These are phyloP conservation scores for Stagonosporopsis tanaceti DNA, from an alignment of 2,329 filamentous ascomycete genomes.

Conservation along the genomic window DNA sequence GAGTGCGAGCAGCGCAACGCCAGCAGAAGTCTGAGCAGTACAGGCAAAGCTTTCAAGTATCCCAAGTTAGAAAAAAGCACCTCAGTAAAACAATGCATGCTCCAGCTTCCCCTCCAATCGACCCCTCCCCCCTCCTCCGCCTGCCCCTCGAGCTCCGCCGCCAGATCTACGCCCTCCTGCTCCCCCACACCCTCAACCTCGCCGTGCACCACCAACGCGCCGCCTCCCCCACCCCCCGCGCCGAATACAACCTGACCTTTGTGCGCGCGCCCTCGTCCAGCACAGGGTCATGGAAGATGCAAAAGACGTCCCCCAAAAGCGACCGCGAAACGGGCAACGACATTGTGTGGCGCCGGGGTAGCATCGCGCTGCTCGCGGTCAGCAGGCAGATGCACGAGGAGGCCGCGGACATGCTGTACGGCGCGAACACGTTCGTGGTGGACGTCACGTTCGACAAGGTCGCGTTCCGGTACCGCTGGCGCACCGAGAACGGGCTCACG, in stretches of 20 bases:
- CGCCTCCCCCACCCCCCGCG: slow-evolving; percentile 24
- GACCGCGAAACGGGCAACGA: slow-evolving; percentile 43
- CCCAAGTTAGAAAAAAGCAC: not conserved
- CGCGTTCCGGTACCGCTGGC: slow-evolving; percentile 55
- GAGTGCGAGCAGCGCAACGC: not conserved
- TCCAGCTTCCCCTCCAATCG: not conserved
- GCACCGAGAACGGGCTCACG: slow-evolving; percentile 52
- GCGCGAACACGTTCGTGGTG: slow-evolving; percentile 56
- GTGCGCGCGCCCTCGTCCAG: slow-evolving; percentile 33
- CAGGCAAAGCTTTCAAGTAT: not conserved
- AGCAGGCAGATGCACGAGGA: slow-evolving; percentile 56
- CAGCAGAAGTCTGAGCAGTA: not conserved
- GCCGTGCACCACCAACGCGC: slow-evolving; percentile 31
- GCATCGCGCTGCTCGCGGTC: slow-evolving; percentile 50
- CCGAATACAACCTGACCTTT: slow-evolving; percentile 44
- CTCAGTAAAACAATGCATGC: slow-evolving; percentile 24
- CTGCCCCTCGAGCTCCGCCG: slow-evolving; percentile 57
- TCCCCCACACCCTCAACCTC: slow-evolving; percentile 52
- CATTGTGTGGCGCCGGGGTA: slow-evolving; percentile 55
- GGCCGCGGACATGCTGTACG: slow-evolving; percentile 56
- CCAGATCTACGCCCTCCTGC: slow-evolving; percentile 52
- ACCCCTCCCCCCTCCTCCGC: slow-evolving; percentile 41
- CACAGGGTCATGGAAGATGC: slow-evolving; percentile 41
- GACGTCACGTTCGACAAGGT: slow-evolving; percentile 55
- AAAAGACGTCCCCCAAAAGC: slow-evolving; percentile 32